Evolutionary conservation across 345 rosid genomes (phyloP).

Genomic region (Aquilaria sinensis): DNA sequence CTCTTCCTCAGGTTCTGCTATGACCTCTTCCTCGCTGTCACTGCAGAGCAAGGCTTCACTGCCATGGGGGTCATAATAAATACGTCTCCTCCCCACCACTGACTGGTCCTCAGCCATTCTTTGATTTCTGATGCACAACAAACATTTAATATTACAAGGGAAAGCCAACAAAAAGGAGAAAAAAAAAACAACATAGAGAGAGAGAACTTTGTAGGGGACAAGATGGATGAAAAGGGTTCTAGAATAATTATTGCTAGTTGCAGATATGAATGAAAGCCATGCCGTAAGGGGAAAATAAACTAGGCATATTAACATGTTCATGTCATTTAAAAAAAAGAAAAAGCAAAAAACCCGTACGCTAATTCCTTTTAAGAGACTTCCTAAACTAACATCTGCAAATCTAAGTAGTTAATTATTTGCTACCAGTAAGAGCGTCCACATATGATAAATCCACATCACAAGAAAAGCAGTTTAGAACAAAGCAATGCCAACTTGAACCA

Average conservation of each 20-base stretch:
- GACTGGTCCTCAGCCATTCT: slow-evolving; percentile 99
- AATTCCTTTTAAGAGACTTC: too few species aligned
- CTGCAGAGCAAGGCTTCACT: slow-evolving; percentile 93
- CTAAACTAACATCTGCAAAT: too few species aligned
- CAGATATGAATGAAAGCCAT: neutral
- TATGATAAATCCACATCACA: too few species aligned
- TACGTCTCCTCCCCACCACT: slow-evolving; percentile 96
- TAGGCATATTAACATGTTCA: too few species aligned
- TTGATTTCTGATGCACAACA: slow-evolving; percentile 74
- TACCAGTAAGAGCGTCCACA: too few species aligned
- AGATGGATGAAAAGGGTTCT: neutral
- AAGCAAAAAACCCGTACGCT: too few species aligned
- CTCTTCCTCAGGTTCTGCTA: slow-evolving; percentile 70
- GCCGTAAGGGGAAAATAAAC: too few species aligned
- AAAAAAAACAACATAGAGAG: slow-evolving; percentile 11
- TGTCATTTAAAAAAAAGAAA: too few species aligned
- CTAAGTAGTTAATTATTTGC: too few species aligned
- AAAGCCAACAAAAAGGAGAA: slow-evolving; percentile 17
- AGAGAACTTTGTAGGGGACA: slow-evolving; percentile 4
- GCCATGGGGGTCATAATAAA: slow-evolving; percentile 91
- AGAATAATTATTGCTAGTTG: neutral
- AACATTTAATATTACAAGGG: slow-evolving; percentile 13
- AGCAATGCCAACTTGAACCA: neutral
- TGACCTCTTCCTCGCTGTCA: slow-evolving; percentile 83
- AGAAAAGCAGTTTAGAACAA: too few species aligned